Evolutionary conservation across 192 early-diverging fungal species (phyloP).

Genomic region (Borealophlyctis nickersoniae): DNA sequence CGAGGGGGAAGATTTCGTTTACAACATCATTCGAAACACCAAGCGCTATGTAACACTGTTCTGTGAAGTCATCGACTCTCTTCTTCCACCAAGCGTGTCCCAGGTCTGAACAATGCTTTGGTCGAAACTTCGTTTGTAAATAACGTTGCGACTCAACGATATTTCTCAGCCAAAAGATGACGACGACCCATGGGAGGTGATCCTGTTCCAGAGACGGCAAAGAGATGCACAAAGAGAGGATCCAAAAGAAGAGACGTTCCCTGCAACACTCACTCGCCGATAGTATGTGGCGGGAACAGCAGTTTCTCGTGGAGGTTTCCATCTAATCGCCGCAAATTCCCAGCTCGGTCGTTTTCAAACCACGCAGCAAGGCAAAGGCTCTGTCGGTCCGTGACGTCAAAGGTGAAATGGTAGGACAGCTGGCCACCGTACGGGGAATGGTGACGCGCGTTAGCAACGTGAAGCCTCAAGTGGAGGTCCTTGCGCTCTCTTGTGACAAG

Average conservation of each 20-base stretch:
- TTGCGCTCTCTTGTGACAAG: conserved; percentile 87
- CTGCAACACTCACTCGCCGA: conserved; percentile 77
- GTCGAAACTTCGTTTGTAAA: background rate
- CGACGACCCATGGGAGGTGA: conserved; percentile 82
- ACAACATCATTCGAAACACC: conserved; percentile 80
- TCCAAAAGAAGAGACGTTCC: conserved; percentile 53
- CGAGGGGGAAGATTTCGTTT: conserved; percentile 31
- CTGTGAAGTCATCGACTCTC: conserved; percentile 66
- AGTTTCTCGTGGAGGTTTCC: background rate
- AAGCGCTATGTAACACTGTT: conserved; percentile 81
- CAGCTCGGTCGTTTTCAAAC: conserved; percentile 78
- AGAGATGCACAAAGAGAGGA: conserved; percentile 33
- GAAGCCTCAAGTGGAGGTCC: conserved; percentile 83
- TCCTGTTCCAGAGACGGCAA: conserved; percentile 79
- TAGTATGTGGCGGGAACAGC: conserved; percentile 73
- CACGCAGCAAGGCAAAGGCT: conserved; percentile 55
- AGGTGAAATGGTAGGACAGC: conserved; percentile 72
- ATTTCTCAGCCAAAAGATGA: conserved; percentile 43
- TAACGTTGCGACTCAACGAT: background rate
- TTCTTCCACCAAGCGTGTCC: conserved; percentile 44
- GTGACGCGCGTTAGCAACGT: conserved; percentile 93
- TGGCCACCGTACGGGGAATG: conserved; percentile 88
- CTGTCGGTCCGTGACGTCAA: conserved; percentile 86
- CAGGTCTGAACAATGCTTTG: conserved; percentile 28
- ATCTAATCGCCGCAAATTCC: background rate